These are phyloP conservation scores for Drechslerella dactyloides DNA, from an alignment of 2,329 filamentous ascomycete genomes.

Conservation along the genomic window DNA sequence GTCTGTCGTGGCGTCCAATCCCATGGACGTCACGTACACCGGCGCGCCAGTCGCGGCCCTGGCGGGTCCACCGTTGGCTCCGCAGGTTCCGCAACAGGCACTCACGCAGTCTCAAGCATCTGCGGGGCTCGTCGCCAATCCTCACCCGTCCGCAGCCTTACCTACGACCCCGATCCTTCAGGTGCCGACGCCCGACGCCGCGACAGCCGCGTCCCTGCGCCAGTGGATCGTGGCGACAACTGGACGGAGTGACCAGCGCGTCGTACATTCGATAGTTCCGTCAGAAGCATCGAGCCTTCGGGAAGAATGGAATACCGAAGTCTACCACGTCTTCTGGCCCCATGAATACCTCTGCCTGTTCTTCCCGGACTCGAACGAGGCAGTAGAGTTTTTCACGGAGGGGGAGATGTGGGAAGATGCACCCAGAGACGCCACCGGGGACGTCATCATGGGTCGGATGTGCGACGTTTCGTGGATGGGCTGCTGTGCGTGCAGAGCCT, in stretches of 20 bases:
- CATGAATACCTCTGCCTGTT: slow-evolving; percentile 37
- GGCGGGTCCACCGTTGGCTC: slow-evolving; percentile 1
- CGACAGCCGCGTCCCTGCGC: not conserved
- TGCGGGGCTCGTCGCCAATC: slow-evolving; percentile 20
- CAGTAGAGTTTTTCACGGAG: slow-evolving; percentile 28
- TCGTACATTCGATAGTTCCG: slow-evolving; percentile 20
- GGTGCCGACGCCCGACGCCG: slow-evolving; percentile 7
- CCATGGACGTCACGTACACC: slow-evolving; percentile 20
- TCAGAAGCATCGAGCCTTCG: slow-evolving; percentile 32
- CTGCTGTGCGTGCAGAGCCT: slow-evolving; percentile 13
- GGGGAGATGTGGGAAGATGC: slow-evolving; percentile 45
- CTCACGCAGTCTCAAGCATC: not conserved
- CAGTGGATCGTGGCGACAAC: slow-evolving; percentile 26
- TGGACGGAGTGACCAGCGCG: slow-evolving; percentile 25
- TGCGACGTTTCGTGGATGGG: slow-evolving; percentile 36
- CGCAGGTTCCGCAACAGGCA: not conserved
- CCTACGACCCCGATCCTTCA: slow-evolving; percentile 5
- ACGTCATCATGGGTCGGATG: slow-evolving; percentile 43
- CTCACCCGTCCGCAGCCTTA: slow-evolving; percentile 2
- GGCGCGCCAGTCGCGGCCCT: slow-evolving; percentile 3
- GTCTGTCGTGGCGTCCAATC: slow-evolving; percentile 6
- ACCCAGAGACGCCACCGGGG: slow-evolving; percentile 34
- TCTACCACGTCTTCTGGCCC: slow-evolving; percentile 34
- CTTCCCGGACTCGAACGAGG: slow-evolving; percentile 26
- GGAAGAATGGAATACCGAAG: slow-evolving; percentile 39